phyloP scores from a whole-genome alignment of 768 basidiomycete genomes.

The Suillus fuscotomentosus region DNA sequence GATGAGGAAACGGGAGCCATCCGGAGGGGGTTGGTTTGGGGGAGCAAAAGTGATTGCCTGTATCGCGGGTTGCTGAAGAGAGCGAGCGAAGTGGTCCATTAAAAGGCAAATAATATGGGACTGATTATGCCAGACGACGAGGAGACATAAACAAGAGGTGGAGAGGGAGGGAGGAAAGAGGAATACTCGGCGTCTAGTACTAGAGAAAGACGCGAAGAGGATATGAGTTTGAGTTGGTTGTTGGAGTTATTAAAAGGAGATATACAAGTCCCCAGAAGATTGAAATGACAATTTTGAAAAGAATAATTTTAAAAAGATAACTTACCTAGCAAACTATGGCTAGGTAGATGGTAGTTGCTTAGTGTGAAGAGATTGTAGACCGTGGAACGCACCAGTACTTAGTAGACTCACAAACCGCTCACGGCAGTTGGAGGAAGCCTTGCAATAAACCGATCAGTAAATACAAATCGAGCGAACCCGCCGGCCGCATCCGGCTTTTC shows the following conservation, averaged over 20 bases:
- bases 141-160: not conserved
- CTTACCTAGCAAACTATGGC: not conserved
- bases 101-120: slow-evolving; percentile 3
- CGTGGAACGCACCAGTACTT: not conserved
- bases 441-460: slow-evolving; percentile 18
- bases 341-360: not conserved
- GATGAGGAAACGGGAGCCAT: slow-evolving; percentile 19
- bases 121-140: not conserved
- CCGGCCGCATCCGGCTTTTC: slow-evolving; percentile 28
- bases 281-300: slow-evolving; percentile 22
- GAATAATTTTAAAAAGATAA: slow-evolving; percentile 12
- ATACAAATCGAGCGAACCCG: slow-evolving; percentile 7
- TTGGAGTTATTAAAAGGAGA: slow-evolving; percentile 19
- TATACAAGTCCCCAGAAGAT: slow-evolving; percentile 10
- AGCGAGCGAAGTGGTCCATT: slow-evolving; percentile 36
- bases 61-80: slow-evolving; percentile 12
- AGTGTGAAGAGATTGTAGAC: not conserved
- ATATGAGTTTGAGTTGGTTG: slow-evolving; percentile 11
- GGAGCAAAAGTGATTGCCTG: slow-evolving; percentile 23
- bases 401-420: not conserved
- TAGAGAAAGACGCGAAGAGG: slow-evolving; percentile 23
- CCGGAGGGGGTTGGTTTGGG: slow-evolving; percentile 19
- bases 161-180: not conserved
- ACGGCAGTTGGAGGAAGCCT: slow-evolving; percentile 3
- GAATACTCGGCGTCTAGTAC: not conserved